These are phyloP conservation scores for Penicillium subrubescens DNA, from an alignment of 495 filamentous ascomycete genomes.

Conservation along the genomic window DNA sequence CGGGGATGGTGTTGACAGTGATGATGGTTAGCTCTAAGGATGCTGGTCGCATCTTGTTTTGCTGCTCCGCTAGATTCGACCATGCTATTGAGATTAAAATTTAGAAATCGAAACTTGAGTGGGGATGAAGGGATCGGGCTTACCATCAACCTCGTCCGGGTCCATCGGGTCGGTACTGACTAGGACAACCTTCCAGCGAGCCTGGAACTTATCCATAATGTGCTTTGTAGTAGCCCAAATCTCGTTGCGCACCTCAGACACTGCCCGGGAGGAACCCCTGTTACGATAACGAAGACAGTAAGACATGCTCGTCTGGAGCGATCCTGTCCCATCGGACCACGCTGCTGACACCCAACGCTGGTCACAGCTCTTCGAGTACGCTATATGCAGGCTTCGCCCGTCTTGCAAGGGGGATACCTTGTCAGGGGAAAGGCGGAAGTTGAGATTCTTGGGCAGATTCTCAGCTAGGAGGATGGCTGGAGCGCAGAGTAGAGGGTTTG, in stretches of 20 bases:
- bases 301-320: constrained; percentile 72
- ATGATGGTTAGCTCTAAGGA: constrained; percentile 59
- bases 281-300: constrained; percentile 75
- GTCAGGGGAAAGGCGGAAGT: constrained; percentile 71
- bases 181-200: constrained; percentile 80
- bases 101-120: not conserved
- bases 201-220: constrained; percentile 68
- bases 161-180: constrained; percentile 73
- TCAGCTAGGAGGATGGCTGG: constrained; percentile 78
- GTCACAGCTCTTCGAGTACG: constrained; percentile 79
- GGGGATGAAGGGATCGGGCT: not conserved
- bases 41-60: constrained; percentile 50
- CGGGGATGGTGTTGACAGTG: constrained; percentile 65
- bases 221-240: constrained; percentile 85
- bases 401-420: constrained; percentile 70
- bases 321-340: constrained; percentile 89
- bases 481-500: constrained; percentile 49
- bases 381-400: constrained; percentile 82
- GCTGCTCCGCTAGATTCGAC: constrained; percentile 46
- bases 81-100: constrained; percentile 37
- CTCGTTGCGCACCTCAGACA: constrained; percentile 70
- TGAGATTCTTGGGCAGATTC: constrained; percentile 67
- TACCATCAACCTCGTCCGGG: constrained; percentile 69
- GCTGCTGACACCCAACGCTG: constrained; percentile 85
- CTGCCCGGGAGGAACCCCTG: constrained; percentile 51